Percentiles rank a stretch among this genome's conserved stretches.
These are phyloP conservation scores for Alternaria triticina DNA, from an alignment of 2,329 filamentous ascomycete species.

Conservation along the genomic window DNA sequence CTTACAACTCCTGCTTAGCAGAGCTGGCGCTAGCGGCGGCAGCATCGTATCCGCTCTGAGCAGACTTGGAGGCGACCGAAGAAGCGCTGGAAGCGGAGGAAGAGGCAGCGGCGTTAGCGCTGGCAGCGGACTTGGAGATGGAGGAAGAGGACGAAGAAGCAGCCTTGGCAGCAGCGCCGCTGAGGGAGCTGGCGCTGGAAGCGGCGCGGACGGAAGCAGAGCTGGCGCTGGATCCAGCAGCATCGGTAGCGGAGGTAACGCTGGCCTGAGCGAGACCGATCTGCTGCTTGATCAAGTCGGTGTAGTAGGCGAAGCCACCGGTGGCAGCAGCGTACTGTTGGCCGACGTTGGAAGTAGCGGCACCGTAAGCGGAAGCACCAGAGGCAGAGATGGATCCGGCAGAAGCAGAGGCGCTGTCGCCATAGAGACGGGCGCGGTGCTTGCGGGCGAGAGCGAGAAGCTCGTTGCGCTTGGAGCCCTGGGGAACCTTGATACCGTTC, in stretches of 20 bases:
- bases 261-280: constrained; percentile 55
- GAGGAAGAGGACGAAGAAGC: constrained; percentile 44
- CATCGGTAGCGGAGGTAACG: constrained; percentile 74
- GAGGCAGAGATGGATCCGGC: constrained; percentile 45
- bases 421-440: constrained; percentile 75
- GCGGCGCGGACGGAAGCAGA: constrained; percentile 18
- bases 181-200: constrained; percentile 30
- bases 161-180: constrained; percentile 30
- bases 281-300: constrained; percentile 54
- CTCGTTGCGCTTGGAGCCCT: constrained; percentile 90
- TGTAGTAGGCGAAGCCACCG: constrained; percentile 43
- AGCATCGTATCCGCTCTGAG: constrained; percentile 39
- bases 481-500: constrained; percentile 86
- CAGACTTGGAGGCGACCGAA: constrained; percentile 42
- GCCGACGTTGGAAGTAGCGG: constrained; percentile 37
- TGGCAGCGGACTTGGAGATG: constrained; percentile 42
- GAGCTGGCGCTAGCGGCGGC: constrained; percentile 40
- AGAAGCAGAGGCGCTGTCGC: constrained; percentile 62
- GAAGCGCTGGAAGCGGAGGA: constrained; percentile 43
- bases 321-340: constrained; percentile 60
- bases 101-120: constrained; percentile 38
- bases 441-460: constrained; percentile 88
- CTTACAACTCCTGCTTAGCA: constrained; percentile 56
- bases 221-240: constrained; percentile 37
- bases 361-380: constrained; percentile 65